Conservation (phyloP, 495 filamentous ascomycete species). For the Chaetomium tenue region DNA sequence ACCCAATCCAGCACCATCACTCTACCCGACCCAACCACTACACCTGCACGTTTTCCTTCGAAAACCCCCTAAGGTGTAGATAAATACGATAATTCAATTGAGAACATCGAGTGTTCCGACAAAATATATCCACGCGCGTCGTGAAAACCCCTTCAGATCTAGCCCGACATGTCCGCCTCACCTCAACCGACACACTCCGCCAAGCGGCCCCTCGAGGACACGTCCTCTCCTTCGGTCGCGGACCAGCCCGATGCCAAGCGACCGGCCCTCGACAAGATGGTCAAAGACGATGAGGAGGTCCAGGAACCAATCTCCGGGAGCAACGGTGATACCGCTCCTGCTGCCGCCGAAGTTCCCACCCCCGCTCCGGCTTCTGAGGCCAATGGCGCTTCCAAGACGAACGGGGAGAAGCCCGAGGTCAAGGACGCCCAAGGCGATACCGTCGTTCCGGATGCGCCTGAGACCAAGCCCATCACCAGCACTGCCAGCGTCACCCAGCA, state of each 20-base stretch:
- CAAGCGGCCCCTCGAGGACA: constrained; percentile 95
- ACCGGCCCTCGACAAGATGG: constrained; percentile 88
- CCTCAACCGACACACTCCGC: constrained; percentile 57
- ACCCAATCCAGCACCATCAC: constrained; percentile 24
- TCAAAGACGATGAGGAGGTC: constrained; percentile 53
- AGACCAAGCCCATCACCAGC: constrained; percentile 45
- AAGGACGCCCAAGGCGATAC: constrained; percentile 64
- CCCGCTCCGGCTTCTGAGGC: constrained; percentile 31
- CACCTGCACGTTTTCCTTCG: constrained; percentile 92
- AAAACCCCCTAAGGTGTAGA: constrained; percentile 78
- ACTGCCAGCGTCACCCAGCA: constrained; percentile 49
- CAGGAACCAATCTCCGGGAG: constrained; percentile 40
- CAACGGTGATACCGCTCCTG: constrained; percentile 38
- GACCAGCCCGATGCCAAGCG: constrained; percentile 98
- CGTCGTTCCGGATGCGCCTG: constrained; percentile 68
- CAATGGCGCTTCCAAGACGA: constrained; percentile 48
- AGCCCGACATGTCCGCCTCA: constrained; percentile 55
- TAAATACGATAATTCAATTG: constrained; percentile 54
- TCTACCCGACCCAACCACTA: constrained; percentile 42
- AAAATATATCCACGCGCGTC: constrained; percentile 27
- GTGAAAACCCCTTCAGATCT: constrained; percentile 33
- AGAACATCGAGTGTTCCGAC: constrained; percentile 49
- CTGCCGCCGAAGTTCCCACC: constrained; percentile 1
- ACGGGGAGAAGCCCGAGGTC: constrained; percentile 55
- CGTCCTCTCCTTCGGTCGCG: constrained; percentile 87